Evolutionary conservation across 306 rosid species (phyloP).

Genomic region (Cucurbita argyrosperma): DNA sequence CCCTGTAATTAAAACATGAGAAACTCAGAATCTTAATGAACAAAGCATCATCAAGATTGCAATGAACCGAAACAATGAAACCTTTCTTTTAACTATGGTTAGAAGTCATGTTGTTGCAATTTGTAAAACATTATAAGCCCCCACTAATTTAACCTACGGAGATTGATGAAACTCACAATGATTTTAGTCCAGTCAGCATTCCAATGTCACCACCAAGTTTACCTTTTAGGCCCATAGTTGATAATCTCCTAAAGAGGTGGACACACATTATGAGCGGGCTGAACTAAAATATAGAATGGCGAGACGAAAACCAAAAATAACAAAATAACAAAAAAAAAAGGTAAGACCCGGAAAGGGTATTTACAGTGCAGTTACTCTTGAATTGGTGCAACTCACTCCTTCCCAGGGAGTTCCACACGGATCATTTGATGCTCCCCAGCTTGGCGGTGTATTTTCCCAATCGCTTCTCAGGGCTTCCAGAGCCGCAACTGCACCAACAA

Average conservation of each 20-base stretch:
- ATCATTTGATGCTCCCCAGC: constrained; percentile 64
- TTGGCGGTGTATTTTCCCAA: constrained; percentile 68
- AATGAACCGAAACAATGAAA: neutral
- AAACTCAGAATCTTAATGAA: neutral
- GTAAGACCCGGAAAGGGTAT: neutral
- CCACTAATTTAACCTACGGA: neutral
- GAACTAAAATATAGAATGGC: neutral
- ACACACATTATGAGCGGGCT: neutral
- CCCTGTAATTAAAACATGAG: constrained; percentile 27
- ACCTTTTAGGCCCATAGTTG: constrained; percentile 47
- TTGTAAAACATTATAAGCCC: neutral
- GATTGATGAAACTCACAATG: constrained; percentile 37
- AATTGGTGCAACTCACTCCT: constrained; percentile 62
- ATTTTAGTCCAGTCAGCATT: constrained; percentile 41
- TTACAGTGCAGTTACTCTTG: constrained; percentile 77
- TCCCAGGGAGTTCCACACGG: constrained; percentile 82
- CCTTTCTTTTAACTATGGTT: neutral
- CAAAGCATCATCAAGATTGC: neutral
- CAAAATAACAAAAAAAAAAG: neutral
- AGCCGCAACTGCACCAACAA: constrained; percentile 35
- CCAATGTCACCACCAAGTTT: constrained; percentile 49
- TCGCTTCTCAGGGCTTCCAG: constrained; percentile 40
- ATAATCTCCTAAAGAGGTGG: constrained; percentile 29
- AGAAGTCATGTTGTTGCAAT: neutral
- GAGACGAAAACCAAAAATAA: neutral